Evolutionary conservation across 805 yeast genomes (phyloP).

Genomic region (Ascoidea tarda): DNA sequence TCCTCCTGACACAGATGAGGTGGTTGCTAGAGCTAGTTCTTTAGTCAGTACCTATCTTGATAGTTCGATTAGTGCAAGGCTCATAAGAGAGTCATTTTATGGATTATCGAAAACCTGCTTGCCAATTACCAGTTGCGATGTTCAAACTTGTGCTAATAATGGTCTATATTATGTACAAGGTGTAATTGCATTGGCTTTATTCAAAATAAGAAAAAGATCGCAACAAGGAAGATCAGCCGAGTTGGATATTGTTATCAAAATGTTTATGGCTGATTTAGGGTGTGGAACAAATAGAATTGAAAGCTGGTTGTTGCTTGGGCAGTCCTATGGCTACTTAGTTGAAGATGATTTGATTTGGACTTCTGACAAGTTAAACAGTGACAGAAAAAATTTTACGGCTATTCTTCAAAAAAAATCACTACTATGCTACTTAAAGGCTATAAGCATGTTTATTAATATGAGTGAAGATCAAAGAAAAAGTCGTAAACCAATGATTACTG

Average conservation of each 20-base stretch:
- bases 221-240: conserved; percentile 77
- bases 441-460: conserved; percentile 24
- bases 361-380: conserved; percentile 64
- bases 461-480: conserved; percentile 11
- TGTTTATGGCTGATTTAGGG: conserved; percentile 51
- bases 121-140: conserved; percentile 18
- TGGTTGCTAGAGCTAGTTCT: conserved; percentile 31
- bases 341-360: conserved; percentile 93
- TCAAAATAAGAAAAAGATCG: conserved; percentile 55
- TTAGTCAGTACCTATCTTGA: conserved; percentile 33
- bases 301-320: conserved; percentile 77
- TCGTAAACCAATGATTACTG: conserved; percentile 23
- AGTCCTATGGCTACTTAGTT: conserved; percentile 60
- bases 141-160: conserved; percentile 23
- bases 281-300: conserved; percentile 61
- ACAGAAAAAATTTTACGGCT: conserved; percentile 47
- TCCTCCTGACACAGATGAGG: conserved; percentile 32
- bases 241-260: conserved; percentile 54
- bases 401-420: conserved; percentile 54
- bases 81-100: conserved; percentile 34
- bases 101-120: conserved; percentile 28
- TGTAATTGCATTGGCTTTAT: conserved; percentile 50
- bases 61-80: conserved; percentile 26
- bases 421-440: conserved; percentile 63
- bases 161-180: conserved; percentile 68